Evolutionary conservation across 805 yeast species (phyloP).

Genomic region (Metschnikowia aberdeeniae): DNA sequence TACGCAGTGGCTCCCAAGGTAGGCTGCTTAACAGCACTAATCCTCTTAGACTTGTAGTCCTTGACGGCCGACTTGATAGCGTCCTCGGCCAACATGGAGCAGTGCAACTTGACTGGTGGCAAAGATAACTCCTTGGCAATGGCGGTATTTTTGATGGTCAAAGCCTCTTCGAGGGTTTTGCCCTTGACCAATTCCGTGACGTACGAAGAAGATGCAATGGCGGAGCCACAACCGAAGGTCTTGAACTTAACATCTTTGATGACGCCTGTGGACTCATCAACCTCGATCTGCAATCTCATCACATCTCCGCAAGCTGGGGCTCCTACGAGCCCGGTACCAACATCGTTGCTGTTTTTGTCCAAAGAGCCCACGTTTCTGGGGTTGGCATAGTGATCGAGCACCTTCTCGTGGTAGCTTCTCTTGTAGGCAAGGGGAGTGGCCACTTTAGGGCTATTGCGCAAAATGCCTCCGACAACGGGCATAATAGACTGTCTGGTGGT

Average conservation of each 20-base stretch:
- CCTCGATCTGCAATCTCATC: conserved; percentile 94
- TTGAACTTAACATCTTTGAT: conserved; percentile 95
- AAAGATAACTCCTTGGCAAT: conserved; percentile 92
- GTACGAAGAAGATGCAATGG: conserved; percentile 92
- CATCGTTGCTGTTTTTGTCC: conserved; percentile 68
- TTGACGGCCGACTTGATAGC: conserved; percentile 96
- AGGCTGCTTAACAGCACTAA: conserved; percentile 35
- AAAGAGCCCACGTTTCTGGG: conserved; percentile 96
- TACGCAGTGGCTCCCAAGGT: conserved; percentile 46
- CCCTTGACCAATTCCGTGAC: conserved; percentile 96
- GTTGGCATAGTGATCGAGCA: conserved; percentile 91
- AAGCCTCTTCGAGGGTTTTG: conserved; percentile 89
- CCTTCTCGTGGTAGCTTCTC: conserved; percentile 79
- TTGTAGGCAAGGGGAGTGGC: conserved; percentile 6
- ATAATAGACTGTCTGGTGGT: conserved; percentile 8
- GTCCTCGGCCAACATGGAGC: conserved; percentile 98
- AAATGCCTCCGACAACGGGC: conserved; percentile 8
- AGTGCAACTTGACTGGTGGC: conserved; percentile 96
- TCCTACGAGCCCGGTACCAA: conserved; percentile 97
- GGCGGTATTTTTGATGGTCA: conserved; percentile 84
- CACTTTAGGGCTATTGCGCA: conserved; percentile 6
- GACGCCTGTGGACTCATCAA: conserved; percentile 82
- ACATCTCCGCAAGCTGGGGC: conserved; percentile 99
- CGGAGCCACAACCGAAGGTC: conserved; percentile 99
- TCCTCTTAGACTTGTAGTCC: conserved; percentile 86